These are phyloP conservation scores for Xylaria nigripes DNA, from an alignment of 495 filamentous ascomycete species.

Conservation along the genomic window DNA sequence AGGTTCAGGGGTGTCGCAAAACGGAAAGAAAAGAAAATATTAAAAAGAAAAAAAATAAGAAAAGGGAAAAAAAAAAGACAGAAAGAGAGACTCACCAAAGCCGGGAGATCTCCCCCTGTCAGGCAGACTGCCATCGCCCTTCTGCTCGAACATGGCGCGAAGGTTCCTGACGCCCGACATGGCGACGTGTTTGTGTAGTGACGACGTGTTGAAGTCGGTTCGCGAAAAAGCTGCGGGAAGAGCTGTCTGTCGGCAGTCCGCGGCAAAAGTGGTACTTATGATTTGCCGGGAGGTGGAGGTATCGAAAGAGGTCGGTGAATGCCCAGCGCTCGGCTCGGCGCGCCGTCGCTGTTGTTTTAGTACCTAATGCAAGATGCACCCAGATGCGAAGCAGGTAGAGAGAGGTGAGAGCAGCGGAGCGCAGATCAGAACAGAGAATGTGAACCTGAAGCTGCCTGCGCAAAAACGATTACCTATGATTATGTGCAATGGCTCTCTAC, in stretches of 20 bases:
- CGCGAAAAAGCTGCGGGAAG: conserved; percentile 1
- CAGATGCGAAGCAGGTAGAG: background rate
- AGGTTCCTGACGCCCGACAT: conserved; percentile 56
- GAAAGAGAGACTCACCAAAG: conserved; percentile 21
- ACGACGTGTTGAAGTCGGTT: background rate
- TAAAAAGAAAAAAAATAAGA: conserved; percentile 2
- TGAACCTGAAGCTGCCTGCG: background rate
- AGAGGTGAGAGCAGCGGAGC: background rate
- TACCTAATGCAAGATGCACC: background rate
- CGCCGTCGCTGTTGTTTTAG: background rate
- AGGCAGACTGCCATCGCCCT: conserved; percentile 48
- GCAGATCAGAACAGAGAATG: background rate
- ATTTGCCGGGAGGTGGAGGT: background rate
- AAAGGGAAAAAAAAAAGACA: background rate
- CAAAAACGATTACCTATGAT: background rate
- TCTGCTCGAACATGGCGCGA: conserved; percentile 82
- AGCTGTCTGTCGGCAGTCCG: conserved; percentile 11
- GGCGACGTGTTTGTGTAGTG: conserved; percentile 12
- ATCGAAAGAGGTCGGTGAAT: background rate
- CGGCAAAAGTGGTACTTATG: background rate
- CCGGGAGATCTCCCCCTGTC: conserved; percentile 65
- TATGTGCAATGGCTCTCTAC: background rate
- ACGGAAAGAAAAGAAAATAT: background rate
- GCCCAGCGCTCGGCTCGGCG: background rate
- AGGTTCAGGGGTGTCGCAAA: background rate